phyloP scores from a whole-genome alignment of 208 protist species.

The Zelonia costaricensis region DNA sequence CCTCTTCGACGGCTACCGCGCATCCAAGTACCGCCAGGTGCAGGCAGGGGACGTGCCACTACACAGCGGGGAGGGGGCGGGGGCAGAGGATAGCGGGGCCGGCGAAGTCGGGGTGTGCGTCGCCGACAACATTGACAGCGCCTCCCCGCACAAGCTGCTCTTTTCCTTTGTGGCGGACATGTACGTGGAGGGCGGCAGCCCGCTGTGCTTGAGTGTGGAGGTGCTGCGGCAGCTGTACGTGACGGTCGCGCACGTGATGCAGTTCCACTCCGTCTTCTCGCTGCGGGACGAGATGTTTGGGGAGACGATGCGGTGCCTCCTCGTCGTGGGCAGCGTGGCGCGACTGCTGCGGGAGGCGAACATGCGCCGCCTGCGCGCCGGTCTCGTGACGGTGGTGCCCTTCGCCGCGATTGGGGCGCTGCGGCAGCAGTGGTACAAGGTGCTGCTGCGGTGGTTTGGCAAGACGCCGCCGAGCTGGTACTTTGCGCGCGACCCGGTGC shows the following conservation, averaged over 20 bases:
- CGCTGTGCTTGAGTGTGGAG: conserved; percentile 46
- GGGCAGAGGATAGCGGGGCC: not conserved
- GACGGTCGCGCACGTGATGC: conserved; percentile 52
- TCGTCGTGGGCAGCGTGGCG: conserved; percentile 65
- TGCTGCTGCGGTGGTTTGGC: conserved; percentile 83
- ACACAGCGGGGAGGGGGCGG: not conserved
- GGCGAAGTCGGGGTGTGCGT: conserved; percentile 14
- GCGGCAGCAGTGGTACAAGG: conserved; percentile 75
- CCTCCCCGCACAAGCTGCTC: conserved; percentile 76
- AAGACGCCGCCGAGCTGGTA: conserved; percentile 81
- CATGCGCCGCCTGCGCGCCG: conserved; percentile 43
- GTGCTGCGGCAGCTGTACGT: conserved; percentile 65
- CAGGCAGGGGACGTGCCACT: conserved; percentile 45
- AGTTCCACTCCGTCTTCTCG: conserved; percentile 47
- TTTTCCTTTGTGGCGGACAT: conserved; percentile 68
- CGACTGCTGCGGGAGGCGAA: conserved; percentile 59
- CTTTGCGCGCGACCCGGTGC: conserved; percentile 54
- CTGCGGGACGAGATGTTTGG: conserved; percentile 81
- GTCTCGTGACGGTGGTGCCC: conserved; percentile 42
- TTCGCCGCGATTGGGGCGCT: conserved; percentile 62
- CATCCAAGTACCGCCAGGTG: conserved; percentile 54
- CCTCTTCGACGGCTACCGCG: conserved; percentile 70
- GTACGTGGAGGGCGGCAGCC: conserved; percentile 52
- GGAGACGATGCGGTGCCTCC: conserved; percentile 69
- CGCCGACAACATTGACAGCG: conserved; percentile 31